Conservation (phyloP, 495 filamentous ascomycete genomes). For the Terfezia claveryi region DNA sequence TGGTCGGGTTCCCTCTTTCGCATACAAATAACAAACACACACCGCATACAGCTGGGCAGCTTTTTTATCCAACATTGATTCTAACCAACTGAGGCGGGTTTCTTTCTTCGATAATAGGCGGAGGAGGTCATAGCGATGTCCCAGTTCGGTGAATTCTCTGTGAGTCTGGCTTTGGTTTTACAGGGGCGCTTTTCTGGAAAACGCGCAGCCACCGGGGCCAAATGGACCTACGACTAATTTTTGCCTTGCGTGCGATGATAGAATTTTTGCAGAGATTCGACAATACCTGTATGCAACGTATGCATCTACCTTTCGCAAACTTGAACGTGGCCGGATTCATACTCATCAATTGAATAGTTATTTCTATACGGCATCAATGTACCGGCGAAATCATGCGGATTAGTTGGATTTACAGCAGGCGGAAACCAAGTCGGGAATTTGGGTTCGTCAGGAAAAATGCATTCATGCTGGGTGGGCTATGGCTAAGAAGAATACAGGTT, state of each 20-base stretch:
- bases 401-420: constrained; percentile 16
- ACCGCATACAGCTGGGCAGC: too few relatives aligned
- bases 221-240: not conserved
- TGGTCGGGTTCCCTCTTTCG: too few relatives aligned
- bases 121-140: constrained; percentile 17
- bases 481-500: constrained; percentile 32
- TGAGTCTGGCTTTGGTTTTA: constrained; percentile 27
- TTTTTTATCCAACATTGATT: too few relatives aligned
- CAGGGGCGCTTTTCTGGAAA: not conserved
- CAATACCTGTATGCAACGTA: constrained; percentile 92
- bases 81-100: too few relatives aligned
- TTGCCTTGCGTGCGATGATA: constrained; percentile 20
- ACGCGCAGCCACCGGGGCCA: not conserved
- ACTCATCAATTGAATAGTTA: constrained; percentile 4
- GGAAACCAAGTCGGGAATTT: constrained; percentile 52
- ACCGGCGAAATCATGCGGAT: constrained; percentile 8
- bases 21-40: too few relatives aligned
- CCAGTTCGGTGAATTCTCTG: constrained; percentile 77
- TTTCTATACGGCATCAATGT: constrained; percentile 6
- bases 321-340: not conserved
- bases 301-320: constrained; percentile 22
- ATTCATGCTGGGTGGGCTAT: not conserved
- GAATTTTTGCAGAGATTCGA: constrained; percentile 93
- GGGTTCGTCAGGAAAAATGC: constrained; percentile 32
- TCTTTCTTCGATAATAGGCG: not conserved